These are phyloP conservation scores for Falciphora oryzae DNA, from an alignment of 2,329 filamentous ascomycete genomes.

Conservation along the genomic window DNA sequence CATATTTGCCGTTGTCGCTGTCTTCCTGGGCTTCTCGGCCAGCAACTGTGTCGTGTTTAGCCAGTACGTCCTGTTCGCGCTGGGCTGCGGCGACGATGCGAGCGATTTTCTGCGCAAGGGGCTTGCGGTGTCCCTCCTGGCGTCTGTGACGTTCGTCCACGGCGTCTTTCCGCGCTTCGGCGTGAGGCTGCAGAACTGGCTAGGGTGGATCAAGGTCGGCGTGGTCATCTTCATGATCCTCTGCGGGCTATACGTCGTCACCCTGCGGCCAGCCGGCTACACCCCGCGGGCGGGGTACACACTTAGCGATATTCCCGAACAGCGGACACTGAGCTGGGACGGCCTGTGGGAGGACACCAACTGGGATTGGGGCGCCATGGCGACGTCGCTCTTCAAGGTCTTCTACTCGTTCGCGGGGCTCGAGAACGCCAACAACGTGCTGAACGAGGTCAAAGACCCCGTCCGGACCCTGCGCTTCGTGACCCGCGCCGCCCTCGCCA, in stretches of 20 bases:
- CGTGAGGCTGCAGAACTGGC: slow-evolving; percentile 52
- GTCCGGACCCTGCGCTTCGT: slow-evolving; percentile 60
- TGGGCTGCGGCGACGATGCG: slow-evolving; percentile 38
- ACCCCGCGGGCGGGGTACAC: not conserved
- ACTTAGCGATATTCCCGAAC: not conserved
- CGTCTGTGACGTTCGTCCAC: slow-evolving; percentile 52
- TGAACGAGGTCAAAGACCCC: slow-evolving; percentile 66
- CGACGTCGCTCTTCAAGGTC: slow-evolving; percentile 62
- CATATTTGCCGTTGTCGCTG: slow-evolving; percentile 56
- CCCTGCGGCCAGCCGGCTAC: slow-evolving; percentile 30
- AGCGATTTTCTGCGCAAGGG: slow-evolving; percentile 46
- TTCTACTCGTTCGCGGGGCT: slow-evolving; percentile 65
- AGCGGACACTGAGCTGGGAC: slow-evolving; percentile 23
- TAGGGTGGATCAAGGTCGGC: slow-evolving; percentile 59
- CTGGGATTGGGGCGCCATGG: slow-evolving; percentile 64
- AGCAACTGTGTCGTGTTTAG: slow-evolving; percentile 67
- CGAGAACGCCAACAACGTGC: slow-evolving; percentile 62
- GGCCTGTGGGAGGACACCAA: slow-evolving; percentile 58
- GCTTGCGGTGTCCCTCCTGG: slow-evolving; percentile 52
- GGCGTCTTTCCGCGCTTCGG: slow-evolving; percentile 51
- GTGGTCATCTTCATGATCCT: slow-evolving; percentile 56
- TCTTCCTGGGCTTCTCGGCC: slow-evolving; percentile 61
- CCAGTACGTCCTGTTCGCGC: slow-evolving; percentile 57
- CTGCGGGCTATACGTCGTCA: slow-evolving; percentile 53
- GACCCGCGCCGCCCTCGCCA: slow-evolving; percentile 51